Base-by-base conservation (phyloP, 2,329 filamentous ascomycete genomes). In the Drechmeria coniospora region DNA sequence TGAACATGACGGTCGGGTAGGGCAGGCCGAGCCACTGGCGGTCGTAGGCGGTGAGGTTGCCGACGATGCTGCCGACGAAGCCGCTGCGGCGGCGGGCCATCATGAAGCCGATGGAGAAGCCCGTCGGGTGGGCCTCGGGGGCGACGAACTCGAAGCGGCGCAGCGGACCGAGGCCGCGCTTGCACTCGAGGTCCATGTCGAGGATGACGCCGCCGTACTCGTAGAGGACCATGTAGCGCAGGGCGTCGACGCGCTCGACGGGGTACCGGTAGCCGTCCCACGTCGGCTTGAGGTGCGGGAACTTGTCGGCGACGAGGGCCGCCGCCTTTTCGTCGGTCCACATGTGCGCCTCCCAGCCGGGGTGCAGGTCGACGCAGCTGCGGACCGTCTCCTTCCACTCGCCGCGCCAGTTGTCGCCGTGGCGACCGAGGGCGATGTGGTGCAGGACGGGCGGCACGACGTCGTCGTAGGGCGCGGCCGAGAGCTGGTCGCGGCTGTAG, bases 201-300 rank as follows among this genome's bases (percentile, higher is more conserved):
- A 40, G 33, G 10, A 40, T 36, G 4, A 39, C 38, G 25, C 38
- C 38, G 49, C 54, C 43, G 50, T 51, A 39, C 50, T 53, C 36
- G 23, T 38, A 39, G 9, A 40, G 25, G 4, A 53, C 39, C 41
- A 53, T 47, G 53, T 81, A 82, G 26, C 76, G 63, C 35, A 81
- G 75, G 8, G 74, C 61, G 42, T 81, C 75, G 23, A 75, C 73
- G 33, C 74, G 68, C 49, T 80, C 73, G 29, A 82, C 79, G 3
- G 73, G 72, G 43, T 74, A 76, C 16, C 56, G 61, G 51, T 81
- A 81, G 36, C 61, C 63, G 18, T 39, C 31, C 38, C 38, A 40
- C 21, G 38, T 32, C 6, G 41, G 73, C 65, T 38, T 30, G 23
- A 47, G 41, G 32, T 43, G 30, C 22, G 38, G 38, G 20, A 40